These are phyloP conservation scores for Saccharomycodes ludwigii DNA, from an alignment of 805 yeast genomes.

Conservation along the genomic window DNA sequence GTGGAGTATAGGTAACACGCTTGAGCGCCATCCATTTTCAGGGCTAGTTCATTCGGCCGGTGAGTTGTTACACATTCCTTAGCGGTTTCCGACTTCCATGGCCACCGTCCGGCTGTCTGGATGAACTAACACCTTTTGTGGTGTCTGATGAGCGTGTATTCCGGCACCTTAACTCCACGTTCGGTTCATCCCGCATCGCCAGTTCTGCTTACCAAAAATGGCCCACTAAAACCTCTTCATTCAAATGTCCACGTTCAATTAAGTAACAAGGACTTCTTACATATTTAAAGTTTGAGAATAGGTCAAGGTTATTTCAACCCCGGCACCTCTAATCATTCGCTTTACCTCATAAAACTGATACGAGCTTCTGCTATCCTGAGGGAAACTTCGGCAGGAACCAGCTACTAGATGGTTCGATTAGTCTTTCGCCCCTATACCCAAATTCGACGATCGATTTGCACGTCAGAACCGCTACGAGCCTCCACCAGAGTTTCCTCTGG, in stretches of 20 bases:
- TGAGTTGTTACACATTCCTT: conserved; percentile 41
- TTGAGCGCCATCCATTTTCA: conserved; percentile 30
- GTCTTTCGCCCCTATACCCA: conserved; percentile 34
- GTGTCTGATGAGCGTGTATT: conserved; percentile 33
- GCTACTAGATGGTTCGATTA: conserved; percentile 33
- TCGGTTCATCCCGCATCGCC: conserved; percentile 35
- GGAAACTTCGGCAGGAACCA: conserved; percentile 34
- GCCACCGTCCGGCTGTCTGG: conserved; percentile 43
- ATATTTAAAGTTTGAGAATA: conserved; percentile 32
- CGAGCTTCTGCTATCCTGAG: conserved; percentile 32
- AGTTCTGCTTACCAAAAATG: conserved; percentile 35
- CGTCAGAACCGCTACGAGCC: conserved; percentile 35
- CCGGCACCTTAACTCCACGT: conserved; percentile 30
- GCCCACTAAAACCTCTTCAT: conserved; percentile 35
- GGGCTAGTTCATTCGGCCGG: conserved; percentile 39
- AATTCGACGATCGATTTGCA: conserved; percentile 33
- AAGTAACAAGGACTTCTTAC: conserved; percentile 31
- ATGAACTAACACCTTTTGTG: conserved; percentile 34
- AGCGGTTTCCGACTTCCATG: conserved; percentile 41
- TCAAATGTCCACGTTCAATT: conserved; percentile 29
- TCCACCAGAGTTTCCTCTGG: conserved; percentile 35
- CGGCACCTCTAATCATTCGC: conserved; percentile 31
- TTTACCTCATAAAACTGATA: conserved; percentile 31
- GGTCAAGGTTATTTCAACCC: conserved; percentile 28
- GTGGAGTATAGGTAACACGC: conserved; percentile 31